These are phyloP conservation scores for Rhizoclosmatium globosum DNA, from an alignment of 192 early-diverging fungal species.

Conservation along the genomic window DNA sequence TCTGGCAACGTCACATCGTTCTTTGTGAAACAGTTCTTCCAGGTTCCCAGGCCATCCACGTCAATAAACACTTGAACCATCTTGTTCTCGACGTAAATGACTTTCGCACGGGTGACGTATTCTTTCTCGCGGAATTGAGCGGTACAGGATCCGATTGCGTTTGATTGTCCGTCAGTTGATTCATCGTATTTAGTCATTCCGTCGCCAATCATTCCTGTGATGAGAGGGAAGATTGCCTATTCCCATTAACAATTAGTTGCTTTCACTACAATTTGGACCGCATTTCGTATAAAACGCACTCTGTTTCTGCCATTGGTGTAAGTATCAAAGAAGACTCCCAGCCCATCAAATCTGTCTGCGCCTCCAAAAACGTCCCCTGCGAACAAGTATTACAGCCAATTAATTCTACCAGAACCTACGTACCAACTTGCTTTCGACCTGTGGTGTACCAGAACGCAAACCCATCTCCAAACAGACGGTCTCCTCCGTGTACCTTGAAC, in stretches of 20 bases:
- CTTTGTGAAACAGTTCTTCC: conserved; percentile 85
- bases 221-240: conserved; percentile 81
- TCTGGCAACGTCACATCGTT: conserved; percentile 79
- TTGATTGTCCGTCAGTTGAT: conserved; percentile 80
- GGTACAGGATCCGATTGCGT: conserved; percentile 59
- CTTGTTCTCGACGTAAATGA: conserved; percentile 79
- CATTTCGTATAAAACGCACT: conserved; percentile 27
- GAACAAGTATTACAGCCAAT: neutral
- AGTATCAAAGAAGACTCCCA: conserved; percentile 98
- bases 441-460: conserved; percentile 95
- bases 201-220: conserved; percentile 95
- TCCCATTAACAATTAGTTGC: neutral
- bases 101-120: conserved; percentile 66
- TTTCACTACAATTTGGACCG: neutral
- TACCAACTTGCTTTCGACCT: conserved; percentile 60
- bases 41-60: conserved; percentile 69
- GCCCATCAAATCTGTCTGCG: conserved; percentile 84
- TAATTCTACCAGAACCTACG: conserved; percentile 26
- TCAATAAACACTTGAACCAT: conserved; percentile 61
- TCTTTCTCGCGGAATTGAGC: conserved; percentile 80
- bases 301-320: conserved; percentile 83
- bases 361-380: conserved; percentile 90
- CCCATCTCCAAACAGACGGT: conserved; percentile 90
- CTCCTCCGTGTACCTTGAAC: conserved; percentile 84
- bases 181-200: conserved; percentile 88